Evolutionary conservation across 2,329 filamentous ascomycete species (phyloP).

Genomic region (Hypoxylon sp.): DNA sequence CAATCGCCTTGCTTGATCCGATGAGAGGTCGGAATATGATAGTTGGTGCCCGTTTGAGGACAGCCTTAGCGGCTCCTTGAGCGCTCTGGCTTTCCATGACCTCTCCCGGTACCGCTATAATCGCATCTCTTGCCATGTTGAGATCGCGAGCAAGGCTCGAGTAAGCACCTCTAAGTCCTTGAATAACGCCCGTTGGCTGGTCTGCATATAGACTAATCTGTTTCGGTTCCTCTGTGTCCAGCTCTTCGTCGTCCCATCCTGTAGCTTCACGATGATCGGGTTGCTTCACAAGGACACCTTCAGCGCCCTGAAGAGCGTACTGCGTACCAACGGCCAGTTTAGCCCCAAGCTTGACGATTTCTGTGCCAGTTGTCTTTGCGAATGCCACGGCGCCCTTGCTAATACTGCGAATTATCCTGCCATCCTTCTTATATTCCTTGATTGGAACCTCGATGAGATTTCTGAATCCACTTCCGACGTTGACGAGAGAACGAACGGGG

Average conservation of each 20-base stretch:
- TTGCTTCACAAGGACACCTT: slow-evolving; percentile 77
- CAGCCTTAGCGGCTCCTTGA: slow-evolving; percentile 81
- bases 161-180: slow-evolving; percentile 87
- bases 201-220: slow-evolving; percentile 94
- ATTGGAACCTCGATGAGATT: slow-evolving; percentile 92
- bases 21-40: slow-evolving; percentile 92
- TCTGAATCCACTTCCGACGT: slow-evolving; percentile 87
- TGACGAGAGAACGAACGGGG: slow-evolving; percentile 90
- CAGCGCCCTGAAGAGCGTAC: slow-evolving; percentile 89
- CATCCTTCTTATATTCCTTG: slow-evolving; percentile 93
- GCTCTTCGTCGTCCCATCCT: slow-evolving; percentile 71
- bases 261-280: slow-evolving; percentile 56
- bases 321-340: slow-evolving; percentile 96
- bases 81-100: slow-evolving; percentile 89
- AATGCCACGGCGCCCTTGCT: slow-evolving; percentile 92
- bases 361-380: slow-evolving; percentile 91
- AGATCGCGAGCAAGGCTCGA: slow-evolving; percentile 87
- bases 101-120: slow-evolving; percentile 94
- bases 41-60: slow-evolving; percentile 88
- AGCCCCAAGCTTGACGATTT: slow-evolving; percentile 93
- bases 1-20: slow-evolving; percentile 88
- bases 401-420: slow-evolving; percentile 90
- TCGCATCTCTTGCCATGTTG: slow-evolving; percentile 87
- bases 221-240: slow-evolving; percentile 78
- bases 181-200: slow-evolving; percentile 89